Conservation (phyloP, 2,329 filamentous ascomycete genomes). For the Sporothrix dimorphospora region DNA sequence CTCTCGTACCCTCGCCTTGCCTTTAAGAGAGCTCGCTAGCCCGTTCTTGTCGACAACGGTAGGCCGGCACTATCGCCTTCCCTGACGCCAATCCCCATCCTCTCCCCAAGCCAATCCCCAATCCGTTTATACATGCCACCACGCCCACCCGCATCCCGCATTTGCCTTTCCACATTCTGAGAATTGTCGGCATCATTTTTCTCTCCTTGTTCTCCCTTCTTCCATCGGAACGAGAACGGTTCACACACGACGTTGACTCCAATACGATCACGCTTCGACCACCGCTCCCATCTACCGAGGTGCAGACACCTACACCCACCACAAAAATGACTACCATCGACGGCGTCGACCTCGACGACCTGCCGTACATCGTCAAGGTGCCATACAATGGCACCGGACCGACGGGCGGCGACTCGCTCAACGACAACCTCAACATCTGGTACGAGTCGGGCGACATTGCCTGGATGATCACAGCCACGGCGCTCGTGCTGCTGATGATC, state of each 20-base stretch:
- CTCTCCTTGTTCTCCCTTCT: background rate
- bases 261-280: background rate
- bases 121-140: constrained; percentile 25
- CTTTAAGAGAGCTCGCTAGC: constrained; percentile 13
- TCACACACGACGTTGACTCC: background rate
- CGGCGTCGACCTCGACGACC: constrained; percentile 48
- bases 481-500: constrained; percentile 49
- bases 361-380: constrained; percentile 52
- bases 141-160: background rate
- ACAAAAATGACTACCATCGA: constrained; percentile 42
- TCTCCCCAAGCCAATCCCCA: background rate
- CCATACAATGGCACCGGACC: constrained; percentile 67
- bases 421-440: constrained; percentile 74
- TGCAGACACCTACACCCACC: background rate
- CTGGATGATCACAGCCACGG: constrained; percentile 23
- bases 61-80: constrained; percentile 14
- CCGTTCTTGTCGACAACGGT: constrained; percentile 7
- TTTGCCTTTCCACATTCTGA: background rate
- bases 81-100: constrained; percentile 14
- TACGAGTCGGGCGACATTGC: constrained; percentile 51
- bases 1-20: background rate
- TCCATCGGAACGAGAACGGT: no score
- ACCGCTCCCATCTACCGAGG: background rate
- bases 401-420: constrained; percentile 69
- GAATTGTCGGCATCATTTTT: background rate